These are phyloP conservation scores for Fusarium armeniacum DNA, from an alignment of 2,329 filamentous ascomycete genomes.

Conservation along the genomic window DNA sequence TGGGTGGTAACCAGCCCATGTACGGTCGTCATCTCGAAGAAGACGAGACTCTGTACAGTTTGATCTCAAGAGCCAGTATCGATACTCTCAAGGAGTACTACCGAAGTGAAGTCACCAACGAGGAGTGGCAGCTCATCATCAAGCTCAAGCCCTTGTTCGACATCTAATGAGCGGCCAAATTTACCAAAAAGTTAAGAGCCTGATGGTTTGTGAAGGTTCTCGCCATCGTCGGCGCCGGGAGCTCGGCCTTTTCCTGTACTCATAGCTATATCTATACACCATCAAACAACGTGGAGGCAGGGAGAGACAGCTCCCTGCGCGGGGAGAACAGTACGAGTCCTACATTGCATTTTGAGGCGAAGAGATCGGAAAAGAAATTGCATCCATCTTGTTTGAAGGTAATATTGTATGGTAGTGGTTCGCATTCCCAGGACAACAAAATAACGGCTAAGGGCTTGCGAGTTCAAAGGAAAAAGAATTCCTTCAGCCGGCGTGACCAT, in stretches of 20 bases:
- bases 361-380: conserved; percentile 31
- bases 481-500: conserved; percentile 14
- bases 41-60: conserved; percentile 86
- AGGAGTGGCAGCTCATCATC: conserved; percentile 95
- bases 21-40: conserved; percentile 98
- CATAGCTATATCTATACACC: conserved; percentile 12
- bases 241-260: not conserved
- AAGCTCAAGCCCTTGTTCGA: conserved; percentile 97
- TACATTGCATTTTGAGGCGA: conserved; percentile 16
- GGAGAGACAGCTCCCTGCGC: conserved; percentile 15
- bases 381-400: conserved; percentile 20
- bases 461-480: conserved; percentile 5
- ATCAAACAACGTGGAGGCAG: conserved; percentile 3
- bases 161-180: conserved; percentile 70
- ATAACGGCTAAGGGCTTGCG: conserved; percentile 22
- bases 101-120: conserved; percentile 85
- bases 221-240: conserved; percentile 25
- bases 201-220: conserved; percentile 3
- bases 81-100: conserved; percentile 98
- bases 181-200: conserved; percentile 1
- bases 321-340: conserved; percentile 13
- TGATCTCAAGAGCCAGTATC: conserved; percentile 89
- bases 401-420: conserved; percentile 27
- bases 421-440: conserved; percentile 31
- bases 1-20: conserved; percentile 88